A percentile compares a stretch with the other conserved stretches of the same genome.
These are phyloP conservation scores for Parachlorella kessleri DNA, from an alignment of 139 green algal genomes.

Conservation along the genomic window DNA sequence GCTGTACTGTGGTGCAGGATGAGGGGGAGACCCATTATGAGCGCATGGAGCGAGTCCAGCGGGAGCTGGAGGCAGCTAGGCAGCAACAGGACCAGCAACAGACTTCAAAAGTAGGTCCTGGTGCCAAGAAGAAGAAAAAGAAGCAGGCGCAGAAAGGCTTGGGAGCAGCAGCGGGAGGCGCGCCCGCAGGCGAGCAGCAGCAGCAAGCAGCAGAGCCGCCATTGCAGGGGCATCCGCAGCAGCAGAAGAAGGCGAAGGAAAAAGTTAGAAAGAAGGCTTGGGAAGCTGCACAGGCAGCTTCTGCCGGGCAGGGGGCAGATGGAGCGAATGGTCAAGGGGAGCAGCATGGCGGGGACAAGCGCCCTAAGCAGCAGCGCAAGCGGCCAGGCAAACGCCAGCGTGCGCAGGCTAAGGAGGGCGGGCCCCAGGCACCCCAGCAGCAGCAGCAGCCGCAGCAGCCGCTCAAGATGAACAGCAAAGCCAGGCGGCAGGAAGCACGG, in stretches of 20 bases:
- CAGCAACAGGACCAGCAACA: not conserved
- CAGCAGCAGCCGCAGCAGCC: not conserved
- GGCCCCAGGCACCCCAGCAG: slow-evolving; percentile 12
- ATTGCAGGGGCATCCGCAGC: not conserved
- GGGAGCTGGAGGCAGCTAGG: not conserved
- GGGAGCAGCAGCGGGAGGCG: not conserved
- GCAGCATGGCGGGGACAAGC: not conserved
- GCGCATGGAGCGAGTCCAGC: slow-evolving; percentile 30
- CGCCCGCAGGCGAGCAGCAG: not conserved
- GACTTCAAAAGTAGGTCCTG: not conserved
- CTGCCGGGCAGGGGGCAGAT: not conserved
- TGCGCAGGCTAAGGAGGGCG: slow-evolving; percentile 17
- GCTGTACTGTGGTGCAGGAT: slow-evolving; percentile 5
- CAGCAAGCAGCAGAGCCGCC: not conserved
- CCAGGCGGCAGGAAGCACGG: not conserved
- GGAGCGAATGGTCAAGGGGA: too few relatives aligned
- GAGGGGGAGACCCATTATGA: slow-evolving; percentile 42
- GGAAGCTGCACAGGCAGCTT: not conserved
- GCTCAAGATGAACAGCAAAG: not conserved
- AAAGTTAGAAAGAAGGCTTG: not conserved
- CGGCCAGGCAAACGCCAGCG: slow-evolving; percentile 46
- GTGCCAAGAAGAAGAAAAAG: not conserved
- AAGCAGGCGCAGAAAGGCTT: not conserved
- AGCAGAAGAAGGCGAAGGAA: not conserved
- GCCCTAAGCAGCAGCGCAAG: not conserved